Percentiles rank a stretch among this genome's conserved stretches.
phyloP scores from a whole-genome alignment of 768 basidiomycete species.

The Boletus vermiculosoides region DNA sequence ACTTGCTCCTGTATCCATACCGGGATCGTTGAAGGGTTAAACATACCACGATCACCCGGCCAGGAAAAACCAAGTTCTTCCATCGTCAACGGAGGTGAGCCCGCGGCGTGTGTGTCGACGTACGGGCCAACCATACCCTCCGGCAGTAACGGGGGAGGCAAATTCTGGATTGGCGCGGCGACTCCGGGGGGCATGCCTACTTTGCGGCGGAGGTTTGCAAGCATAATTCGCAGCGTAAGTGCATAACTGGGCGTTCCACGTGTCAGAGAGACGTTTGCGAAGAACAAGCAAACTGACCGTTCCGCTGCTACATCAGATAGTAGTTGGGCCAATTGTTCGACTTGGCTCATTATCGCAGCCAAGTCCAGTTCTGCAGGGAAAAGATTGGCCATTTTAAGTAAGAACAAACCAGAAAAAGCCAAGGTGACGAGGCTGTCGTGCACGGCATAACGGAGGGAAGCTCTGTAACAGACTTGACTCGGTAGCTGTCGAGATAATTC shows the following conservation, averaged over 20 bases:
- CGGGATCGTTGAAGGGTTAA: constrained; percentile 83
- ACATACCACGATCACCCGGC: constrained; percentile 60
- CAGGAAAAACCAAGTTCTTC: constrained; percentile 82
- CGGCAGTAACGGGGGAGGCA: constrained; percentile 53
- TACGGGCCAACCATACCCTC: constrained; percentile 60
- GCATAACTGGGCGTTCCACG: constrained; percentile 61
- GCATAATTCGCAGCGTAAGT: constrained; percentile 88
- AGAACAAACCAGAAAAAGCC: constrained; percentile 87
- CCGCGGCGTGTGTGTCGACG: constrained; percentile 48
- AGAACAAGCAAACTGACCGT: constrained; percentile 45
- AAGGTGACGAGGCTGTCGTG: constrained; percentile 92
- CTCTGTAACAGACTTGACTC: constrained; percentile 42
- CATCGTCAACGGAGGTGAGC: constrained; percentile 69
- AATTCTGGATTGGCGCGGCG: constrained; percentile 45
- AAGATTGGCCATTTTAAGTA: constrained; percentile 92
- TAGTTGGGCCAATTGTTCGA: constrained; percentile 87
- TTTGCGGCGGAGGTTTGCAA: constrained; percentile 87
- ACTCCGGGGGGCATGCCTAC: constrained; percentile 62
- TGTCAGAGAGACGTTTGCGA: constrained; percentile 11
- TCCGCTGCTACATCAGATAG: constrained; percentile 93
- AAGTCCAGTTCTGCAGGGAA: constrained; percentile 86
- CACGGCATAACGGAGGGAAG: constrained; percentile 88
- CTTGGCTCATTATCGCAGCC: constrained; percentile 71
- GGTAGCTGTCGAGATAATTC: not conserved
- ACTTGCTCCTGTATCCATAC: constrained; percentile 91